These are phyloP conservation scores for Cyberlindnera lachancei DNA, from an alignment of 805 yeast genomes.

Conservation along the genomic window DNA sequence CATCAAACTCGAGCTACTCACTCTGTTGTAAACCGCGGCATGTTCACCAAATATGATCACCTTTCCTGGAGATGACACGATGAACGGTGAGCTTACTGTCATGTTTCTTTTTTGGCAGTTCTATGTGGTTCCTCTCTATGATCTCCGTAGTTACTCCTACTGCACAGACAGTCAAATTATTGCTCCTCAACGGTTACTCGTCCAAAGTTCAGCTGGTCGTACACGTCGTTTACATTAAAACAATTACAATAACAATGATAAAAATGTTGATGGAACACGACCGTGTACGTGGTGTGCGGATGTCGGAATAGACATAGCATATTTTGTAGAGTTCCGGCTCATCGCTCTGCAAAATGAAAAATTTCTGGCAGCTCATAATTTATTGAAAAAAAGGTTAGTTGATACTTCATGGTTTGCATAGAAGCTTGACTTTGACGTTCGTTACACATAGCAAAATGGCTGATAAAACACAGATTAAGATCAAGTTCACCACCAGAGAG, in stretches of 20 bases:
- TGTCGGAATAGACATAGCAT: constrained; percentile 2
- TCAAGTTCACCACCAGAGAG: constrained; percentile 82
- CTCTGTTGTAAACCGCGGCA: constrained; percentile 83
- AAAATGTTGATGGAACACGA: too few relatives aligned
- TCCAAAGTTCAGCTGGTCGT: too few relatives aligned
- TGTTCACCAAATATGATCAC: constrained; percentile 96
- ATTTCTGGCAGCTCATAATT: neutral
- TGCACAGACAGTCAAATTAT: too few relatives aligned
- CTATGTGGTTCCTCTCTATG: too few relatives aligned
- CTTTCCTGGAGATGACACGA: constrained; percentile 93
- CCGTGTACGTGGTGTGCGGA: constrained; percentile 1
- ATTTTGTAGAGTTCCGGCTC: constrained; percentile 1
- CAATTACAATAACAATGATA: too few relatives aligned
- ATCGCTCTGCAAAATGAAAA: constrained; percentile 3
- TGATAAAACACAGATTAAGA: constrained; percentile 61
- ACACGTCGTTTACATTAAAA: too few relatives aligned
- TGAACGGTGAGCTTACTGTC: constrained; percentile 42
- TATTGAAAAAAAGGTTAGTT: neutral
- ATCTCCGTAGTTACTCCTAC: too few relatives aligned
- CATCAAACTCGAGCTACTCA: constrained; percentile 17
- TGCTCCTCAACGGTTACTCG: too few relatives aligned
- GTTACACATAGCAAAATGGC: constrained; percentile 12
- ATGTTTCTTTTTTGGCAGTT: too few relatives aligned
- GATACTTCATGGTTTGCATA: too few relatives aligned
- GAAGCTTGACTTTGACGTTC: too few relatives aligned